These are phyloP conservation scores for Plasmodium yoelii DNA, from an alignment of 169 alveolate species.

Conservation along the genomic window DNA sequence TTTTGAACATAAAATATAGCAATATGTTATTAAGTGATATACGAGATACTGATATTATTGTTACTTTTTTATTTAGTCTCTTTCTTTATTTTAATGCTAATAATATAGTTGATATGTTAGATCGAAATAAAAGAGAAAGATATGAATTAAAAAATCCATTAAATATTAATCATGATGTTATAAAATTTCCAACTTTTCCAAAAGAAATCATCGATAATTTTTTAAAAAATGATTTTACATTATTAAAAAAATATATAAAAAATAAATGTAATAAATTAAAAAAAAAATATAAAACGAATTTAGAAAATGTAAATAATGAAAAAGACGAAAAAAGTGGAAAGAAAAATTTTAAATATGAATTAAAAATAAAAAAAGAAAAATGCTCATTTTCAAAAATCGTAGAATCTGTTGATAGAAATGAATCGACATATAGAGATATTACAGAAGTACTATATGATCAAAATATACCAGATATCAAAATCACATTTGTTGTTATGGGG, in stretches of 20 bases:
- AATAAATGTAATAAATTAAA: slow-evolving; percentile 70
- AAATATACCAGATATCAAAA: slow-evolving; percentile 62
- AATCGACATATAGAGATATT: slow-evolving; percentile 51
- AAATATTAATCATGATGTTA: slow-evolving; percentile 68
- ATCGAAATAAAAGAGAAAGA: slow-evolving; percentile 49
- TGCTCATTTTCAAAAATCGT: slow-evolving; percentile 69
- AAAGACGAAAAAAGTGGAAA: slow-evolving; percentile 20
- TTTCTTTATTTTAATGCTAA: slow-evolving; percentile 75
- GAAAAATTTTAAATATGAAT: slow-evolving; percentile 58
- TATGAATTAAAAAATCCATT: slow-evolving; percentile 41
- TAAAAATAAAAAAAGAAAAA: slow-evolving; percentile 56
- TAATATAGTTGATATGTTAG: slow-evolving; percentile 72
- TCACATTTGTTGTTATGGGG: slow-evolving; percentile 70
- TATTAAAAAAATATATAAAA: slow-evolving; percentile 70
- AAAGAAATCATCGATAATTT: slow-evolving; percentile 66
- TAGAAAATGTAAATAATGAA: slow-evolving; percentile 8
- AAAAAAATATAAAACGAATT: slow-evolving; percentile 38
- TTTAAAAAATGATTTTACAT: slow-evolving; percentile 74
- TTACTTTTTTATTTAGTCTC: slow-evolving; percentile 55
- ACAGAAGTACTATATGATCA: slow-evolving; percentile 49
- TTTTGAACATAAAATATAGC: slow-evolving; percentile 53
- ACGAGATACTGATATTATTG: slow-evolving; percentile 62
- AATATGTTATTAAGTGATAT: slow-evolving; percentile 70
- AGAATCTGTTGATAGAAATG: slow-evolving; percentile 47
- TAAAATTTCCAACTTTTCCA: slow-evolving; percentile 73